phyloP scores from a whole-genome alignment of 2,329 filamentous ascomycete species.

The Diaporthe caulivora region DNA sequence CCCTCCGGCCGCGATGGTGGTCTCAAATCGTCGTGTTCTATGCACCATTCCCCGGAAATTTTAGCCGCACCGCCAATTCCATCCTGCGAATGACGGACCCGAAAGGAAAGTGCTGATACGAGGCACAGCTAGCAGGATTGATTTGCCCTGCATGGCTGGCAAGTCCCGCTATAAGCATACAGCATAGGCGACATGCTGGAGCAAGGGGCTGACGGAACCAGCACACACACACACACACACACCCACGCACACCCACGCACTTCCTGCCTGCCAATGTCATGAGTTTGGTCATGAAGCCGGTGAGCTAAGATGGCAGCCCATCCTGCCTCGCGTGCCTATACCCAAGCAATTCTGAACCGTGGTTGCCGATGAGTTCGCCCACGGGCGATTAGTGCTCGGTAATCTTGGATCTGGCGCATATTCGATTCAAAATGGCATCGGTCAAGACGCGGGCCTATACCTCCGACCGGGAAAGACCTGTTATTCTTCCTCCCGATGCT shows the following conservation, averaged over 20 bases:
- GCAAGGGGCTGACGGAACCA: background rate
- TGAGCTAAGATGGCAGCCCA: slow-evolving; percentile 9
- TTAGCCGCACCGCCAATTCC: background rate
- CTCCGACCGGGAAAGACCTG: background rate
- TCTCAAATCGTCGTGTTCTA: background rate
- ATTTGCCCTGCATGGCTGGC: slow-evolving; percentile 17
- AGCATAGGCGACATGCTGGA: background rate
- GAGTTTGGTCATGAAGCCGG: background rate
- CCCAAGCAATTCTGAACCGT: background rate
- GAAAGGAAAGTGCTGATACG: slow-evolving; percentile 9
- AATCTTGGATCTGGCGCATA: slow-evolving; percentile 29
- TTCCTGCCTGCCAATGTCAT: background rate
- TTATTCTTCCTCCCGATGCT: background rate
- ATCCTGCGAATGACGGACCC: background rate
- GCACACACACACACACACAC: background rate
- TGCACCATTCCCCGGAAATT: background rate
- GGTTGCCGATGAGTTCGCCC: background rate
- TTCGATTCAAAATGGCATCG: background rate
- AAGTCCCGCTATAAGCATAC: background rate
- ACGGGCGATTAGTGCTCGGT: slow-evolving; percentile 1
- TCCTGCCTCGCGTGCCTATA: background rate
- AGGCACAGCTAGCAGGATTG: slow-evolving; percentile 4
- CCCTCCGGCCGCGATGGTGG: background rate
- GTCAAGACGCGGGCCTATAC: background rate
- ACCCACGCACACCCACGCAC: no score